These are phyloP conservation scores for Penicillium sp. DNA, from an alignment of 2,329 filamentous ascomycete species.

Conservation along the genomic window DNA sequence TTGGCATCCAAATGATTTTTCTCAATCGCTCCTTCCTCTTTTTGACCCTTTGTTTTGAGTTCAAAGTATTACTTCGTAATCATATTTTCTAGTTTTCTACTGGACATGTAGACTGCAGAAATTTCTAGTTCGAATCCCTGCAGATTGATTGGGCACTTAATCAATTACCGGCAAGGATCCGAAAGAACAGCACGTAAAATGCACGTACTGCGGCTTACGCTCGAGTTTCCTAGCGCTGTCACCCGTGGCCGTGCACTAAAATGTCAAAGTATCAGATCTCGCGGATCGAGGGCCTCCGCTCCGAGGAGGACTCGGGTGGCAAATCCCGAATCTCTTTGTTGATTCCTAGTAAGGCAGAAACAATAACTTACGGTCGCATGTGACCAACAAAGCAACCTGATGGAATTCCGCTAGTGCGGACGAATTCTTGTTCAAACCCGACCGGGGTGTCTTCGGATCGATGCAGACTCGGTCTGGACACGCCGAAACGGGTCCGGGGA, in stretches of 20 bases:
- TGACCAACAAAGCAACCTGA: neutral
- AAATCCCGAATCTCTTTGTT: neutral
- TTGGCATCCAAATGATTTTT: neutral
- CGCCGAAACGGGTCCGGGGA: constrained; percentile 17
- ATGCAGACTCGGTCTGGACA: constrained; percentile 9
- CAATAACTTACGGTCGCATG: neutral
- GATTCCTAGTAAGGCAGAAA: neutral
- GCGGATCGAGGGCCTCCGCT: neutral
- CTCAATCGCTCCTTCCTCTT: neutral
- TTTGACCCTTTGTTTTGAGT: too few relatives aligned
- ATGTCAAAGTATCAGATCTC: constrained; percentile 2
- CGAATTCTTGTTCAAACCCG: neutral
- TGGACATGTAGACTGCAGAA: neutral
- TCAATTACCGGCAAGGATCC: constrained; percentile 2
- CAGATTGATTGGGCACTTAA: neutral
- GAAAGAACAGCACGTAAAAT: neutral
- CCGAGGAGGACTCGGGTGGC: neutral
- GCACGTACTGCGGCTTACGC: constrained; percentile 1
- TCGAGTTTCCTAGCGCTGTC: constrained; percentile 4
- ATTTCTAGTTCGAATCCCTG: neutral
- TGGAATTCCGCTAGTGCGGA: constrained; percentile 3
- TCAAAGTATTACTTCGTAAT: too few relatives aligned
- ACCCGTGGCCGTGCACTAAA: constrained; percentile 3
- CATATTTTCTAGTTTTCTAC: too few relatives aligned
- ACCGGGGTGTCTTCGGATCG: neutral